Conservation (phyloP, 202 grass and related monocot species). For the Saccharum hybrid region DNA sequence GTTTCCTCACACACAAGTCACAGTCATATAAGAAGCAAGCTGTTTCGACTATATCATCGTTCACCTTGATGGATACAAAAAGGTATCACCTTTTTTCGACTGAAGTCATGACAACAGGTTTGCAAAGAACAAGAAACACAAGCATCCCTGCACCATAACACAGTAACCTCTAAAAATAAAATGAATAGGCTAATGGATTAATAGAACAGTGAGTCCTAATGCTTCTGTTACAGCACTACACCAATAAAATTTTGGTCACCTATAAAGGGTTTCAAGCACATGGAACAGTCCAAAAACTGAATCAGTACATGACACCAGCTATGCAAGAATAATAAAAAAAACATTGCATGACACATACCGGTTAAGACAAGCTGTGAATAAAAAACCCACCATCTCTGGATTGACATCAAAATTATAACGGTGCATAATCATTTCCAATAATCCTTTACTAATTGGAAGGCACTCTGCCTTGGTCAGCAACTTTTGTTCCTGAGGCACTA, state of each 20-base stretch:
- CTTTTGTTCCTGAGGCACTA: background rate
- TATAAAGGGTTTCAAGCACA: background rate
- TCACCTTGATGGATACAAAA: background rate
- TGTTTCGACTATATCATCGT: background rate
- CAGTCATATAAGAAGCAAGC: background rate
- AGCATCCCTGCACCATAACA: no score
- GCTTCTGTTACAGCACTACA: background rate
- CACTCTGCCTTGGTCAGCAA: background rate
- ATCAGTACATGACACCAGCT: background rate
- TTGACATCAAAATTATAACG: background rate
- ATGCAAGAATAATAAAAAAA: background rate
- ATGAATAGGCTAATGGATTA: background rate
- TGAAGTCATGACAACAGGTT: no score
- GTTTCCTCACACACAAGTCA: no score
- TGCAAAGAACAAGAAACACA: no score
- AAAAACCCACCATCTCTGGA: background rate
- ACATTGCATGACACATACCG: background rate
- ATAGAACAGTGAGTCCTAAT: no score
- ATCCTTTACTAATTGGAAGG: background rate
- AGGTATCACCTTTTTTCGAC: no score
- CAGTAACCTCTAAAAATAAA: background rate
- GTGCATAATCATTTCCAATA: background rate
- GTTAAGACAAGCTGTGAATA: background rate
- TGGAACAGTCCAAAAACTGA: background rate
- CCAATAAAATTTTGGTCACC: background rate